Evolutionary conservation across 2,329 filamentous ascomycete genomes (phyloP).

Genomic region (Diaporthe citri): DNA sequence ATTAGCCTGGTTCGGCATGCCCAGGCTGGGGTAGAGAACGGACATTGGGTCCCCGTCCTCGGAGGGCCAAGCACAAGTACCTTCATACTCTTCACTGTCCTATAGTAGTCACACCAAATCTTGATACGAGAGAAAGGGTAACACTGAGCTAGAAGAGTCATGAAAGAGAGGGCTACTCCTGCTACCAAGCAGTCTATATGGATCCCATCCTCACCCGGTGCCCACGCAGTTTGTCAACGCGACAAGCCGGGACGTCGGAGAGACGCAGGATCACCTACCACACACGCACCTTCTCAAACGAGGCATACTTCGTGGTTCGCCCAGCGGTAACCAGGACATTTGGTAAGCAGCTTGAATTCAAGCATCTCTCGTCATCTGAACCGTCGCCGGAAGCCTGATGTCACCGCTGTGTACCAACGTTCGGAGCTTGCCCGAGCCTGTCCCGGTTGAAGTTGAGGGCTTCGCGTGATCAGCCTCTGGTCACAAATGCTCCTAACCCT

Average conservation of each 20-base stretch:
- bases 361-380: not conserved
- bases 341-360: not conserved
- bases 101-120: not conserved
- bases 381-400: not conserved
- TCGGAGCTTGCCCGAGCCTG: not conserved
- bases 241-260: slow-evolving; percentile 12
- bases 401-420: not conserved
- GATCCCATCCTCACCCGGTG: not conserved
- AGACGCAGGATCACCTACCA: not conserved
- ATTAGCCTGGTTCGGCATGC: slow-evolving; percentile 17
- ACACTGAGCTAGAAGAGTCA: not conserved
- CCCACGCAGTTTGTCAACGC: not conserved
- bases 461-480: not conserved
- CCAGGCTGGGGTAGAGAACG: slow-evolving; percentile 17
- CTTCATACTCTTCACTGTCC: slow-evolving; percentile 43
- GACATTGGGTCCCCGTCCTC: slow-evolving; percentile 51
- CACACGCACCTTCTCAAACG: not conserved
- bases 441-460: not conserved
- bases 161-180: not conserved
- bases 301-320: not conserved
- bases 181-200: not conserved
- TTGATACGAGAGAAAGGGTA: not conserved
- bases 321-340: not conserved
- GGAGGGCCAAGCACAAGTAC: slow-evolving; percentile 51
- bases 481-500: slow-evolving; percentile 15